Base-by-base conservation (phyloP, 202 grass and related monocot genomes). In the Elaeis oleifera region DNA sequence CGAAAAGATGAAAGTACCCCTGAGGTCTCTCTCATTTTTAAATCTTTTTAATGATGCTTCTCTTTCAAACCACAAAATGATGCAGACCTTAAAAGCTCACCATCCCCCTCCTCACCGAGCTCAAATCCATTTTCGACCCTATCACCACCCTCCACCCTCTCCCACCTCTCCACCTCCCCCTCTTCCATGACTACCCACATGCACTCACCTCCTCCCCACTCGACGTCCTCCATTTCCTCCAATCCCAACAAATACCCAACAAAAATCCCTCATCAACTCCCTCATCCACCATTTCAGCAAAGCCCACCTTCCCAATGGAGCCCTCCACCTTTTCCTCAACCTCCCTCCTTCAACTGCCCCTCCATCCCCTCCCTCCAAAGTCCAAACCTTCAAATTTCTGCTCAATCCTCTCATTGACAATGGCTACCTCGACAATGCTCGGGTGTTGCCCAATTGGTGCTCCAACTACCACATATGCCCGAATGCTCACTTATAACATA, bases 401-500 rank as follows among this genome's bases (percentile, higher is more conserved):
- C 0, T 24, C 23, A 65, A 85, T 53, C 54, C 79, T 54, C 71
- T 89, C 49, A 81, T 96, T 18, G 81, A 79, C 57, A 83, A 91
- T 49, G 63, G 55, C 25, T 66, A 74, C 24, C 49, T 79, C 11
- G 68, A 78, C 23, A 63, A 67, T 20, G 81, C 84, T 19, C 50
- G 79, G 11, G 51, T 21, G 25, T 51, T 86, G 62, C 76, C 89
- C 23, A 67, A 74, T 16, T 49, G 44, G 15, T 89, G 78, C 32
- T 67, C 67, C 1, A 54, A 77, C 71, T 75, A 91, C 56, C 81
- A 84, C 18, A 67, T 89, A 55, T 74, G 79, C 53, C 68, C 81
- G 9, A 96, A 91, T 65, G 73, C 75, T 96, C 18, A 90, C 87
- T n/a, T 96, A 85, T 65, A 90, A 96, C 76, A 81, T 88, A 53